Evolutionary conservation across 2,329 filamentous ascomycete genomes (phyloP), one percentile per base, ranked within the genome.

Genomic region (Keithomyces neogunnii): DNA sequence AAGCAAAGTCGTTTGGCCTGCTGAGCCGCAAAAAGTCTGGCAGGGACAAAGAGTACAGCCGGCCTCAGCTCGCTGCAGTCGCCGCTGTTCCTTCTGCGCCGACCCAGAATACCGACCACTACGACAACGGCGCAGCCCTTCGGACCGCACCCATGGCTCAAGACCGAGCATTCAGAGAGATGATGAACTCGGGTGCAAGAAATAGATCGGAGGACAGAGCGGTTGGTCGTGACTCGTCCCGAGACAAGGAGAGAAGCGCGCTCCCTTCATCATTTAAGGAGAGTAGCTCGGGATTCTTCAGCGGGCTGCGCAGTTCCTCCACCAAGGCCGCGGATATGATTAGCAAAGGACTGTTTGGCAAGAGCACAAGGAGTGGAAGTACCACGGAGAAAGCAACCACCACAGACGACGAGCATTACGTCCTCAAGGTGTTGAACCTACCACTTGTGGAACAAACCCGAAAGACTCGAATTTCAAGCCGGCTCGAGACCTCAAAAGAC

Each of bases 391-490:
- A 70, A 55, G 84, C 87, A 54, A 71, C 75, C 3, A 68, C 79
- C 2, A 71, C 89, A 10, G 89, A 89, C 58, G 86, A 90, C 60
- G 89, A 93, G 63, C 86, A 89, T 61, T 96, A 96, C 62, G 78
- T 86, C 50, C 77, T 90, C 61, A 89, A 86, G 59, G 84, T 95
- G 43, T 89, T 97, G 65, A 95, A 93, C 61, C 74, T 88, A 47
- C 89, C 90, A 1, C 73, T 97, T 32, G 78, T 95, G 30, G 86
- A 96, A 65, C 92, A 97, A 69, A 91, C 91, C 5, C 83, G 92
- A n/a, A 75, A 84, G 56, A 96, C 92, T 0, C 81, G 92, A 56
- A 96, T 97, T 64, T 95, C 90, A 6, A 95, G 92, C 69, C 82
- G 86, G 32, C 73, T 97, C 43, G 89, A 95, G 63, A 82, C 88